Evolutionary conservation across 148 eudicot species (phyloP).

Genomic region (Simmondsia chinensis): DNA sequence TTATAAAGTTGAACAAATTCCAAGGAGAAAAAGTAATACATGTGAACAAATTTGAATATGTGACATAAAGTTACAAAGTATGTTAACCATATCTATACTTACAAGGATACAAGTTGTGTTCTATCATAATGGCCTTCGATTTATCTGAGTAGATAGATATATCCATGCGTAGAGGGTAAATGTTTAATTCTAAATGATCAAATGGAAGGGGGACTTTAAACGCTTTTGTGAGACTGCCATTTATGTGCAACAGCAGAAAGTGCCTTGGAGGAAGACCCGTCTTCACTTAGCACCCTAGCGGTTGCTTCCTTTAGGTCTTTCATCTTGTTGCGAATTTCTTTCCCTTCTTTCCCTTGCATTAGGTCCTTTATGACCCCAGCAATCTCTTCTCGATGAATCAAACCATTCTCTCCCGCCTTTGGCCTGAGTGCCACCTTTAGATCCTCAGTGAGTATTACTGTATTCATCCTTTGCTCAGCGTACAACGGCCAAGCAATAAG

Average conservation of each 20-base stretch:
- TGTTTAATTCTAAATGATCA: too few relatives aligned
- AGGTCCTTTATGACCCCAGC: constrained; percentile 11
- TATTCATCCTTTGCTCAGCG: constrained; percentile 39
- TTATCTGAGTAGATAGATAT: too few relatives aligned
- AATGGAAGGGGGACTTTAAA: too few relatives aligned
- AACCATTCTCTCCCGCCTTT: neutral
- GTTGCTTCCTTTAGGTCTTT: constrained; percentile 15
- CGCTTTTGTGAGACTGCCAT: too few relatives aligned
- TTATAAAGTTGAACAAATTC: too few relatives aligned
- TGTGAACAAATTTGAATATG: too few relatives aligned
- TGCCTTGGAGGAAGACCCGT: constrained; percentile 22
- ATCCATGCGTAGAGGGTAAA: too few relatives aligned
- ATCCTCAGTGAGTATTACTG: constrained; percentile 16
- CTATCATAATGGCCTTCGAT: too few relatives aligned
- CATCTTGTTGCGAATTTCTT: constrained; percentile 7
- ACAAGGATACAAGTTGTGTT: too few relatives aligned
- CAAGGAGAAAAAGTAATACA: too few relatives aligned
- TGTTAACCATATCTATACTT: too few relatives aligned
- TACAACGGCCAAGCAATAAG: constrained; percentile 39
- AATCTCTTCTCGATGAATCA: constrained; percentile 18
- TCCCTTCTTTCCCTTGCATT: constrained; percentile 31
- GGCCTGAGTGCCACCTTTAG: constrained; percentile 24
- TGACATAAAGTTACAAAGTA: too few relatives aligned
- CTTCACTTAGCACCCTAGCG: constrained; percentile 6
- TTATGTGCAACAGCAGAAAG: constrained; percentile 3